A percentile compares a stretch with the other conserved stretches of the same genome.
phyloP scores from a whole-genome alignment of 352 stramenopile species.

The Pythium folliculosum region DNA sequence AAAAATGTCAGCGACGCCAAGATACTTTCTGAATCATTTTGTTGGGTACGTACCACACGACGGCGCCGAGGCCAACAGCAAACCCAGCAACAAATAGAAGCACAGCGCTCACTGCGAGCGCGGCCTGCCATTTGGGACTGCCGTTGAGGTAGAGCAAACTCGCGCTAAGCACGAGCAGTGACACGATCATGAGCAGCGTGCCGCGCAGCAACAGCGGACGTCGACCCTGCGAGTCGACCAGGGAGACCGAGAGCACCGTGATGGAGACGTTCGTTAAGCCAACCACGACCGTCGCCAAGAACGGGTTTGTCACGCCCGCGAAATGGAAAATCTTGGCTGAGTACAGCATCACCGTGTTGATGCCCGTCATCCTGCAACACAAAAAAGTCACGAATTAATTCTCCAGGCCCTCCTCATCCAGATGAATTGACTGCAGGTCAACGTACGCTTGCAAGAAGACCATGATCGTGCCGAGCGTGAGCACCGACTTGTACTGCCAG shows the following conservation, averaged over 20 bases:
- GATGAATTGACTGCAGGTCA: not conserved
- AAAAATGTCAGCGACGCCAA: constrained; percentile 1
- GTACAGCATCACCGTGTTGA: constrained; percentile 93
- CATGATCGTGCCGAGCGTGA: constrained; percentile 60
- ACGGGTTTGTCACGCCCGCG: constrained; percentile 83
- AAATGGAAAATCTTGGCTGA: constrained; percentile 91
- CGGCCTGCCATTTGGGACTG: constrained; percentile 50
- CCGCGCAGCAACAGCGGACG: constrained; percentile 73
- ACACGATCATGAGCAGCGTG: constrained; percentile 71
- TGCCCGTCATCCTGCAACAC: constrained; percentile 74
- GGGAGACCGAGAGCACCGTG: constrained; percentile 73
- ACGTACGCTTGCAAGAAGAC: constrained; percentile 81
- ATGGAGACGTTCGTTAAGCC: constrained; percentile 72
- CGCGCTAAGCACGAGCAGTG: constrained; percentile 65
- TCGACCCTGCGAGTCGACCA: constrained; percentile 78
- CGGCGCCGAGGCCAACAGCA: constrained; percentile 75
- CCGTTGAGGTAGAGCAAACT: constrained; percentile 63
- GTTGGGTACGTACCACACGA: constrained; percentile 59
- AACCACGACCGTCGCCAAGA: constrained; percentile 79
- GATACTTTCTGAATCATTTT: not conserved
- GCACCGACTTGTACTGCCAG: constrained; percentile 55
- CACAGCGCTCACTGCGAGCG: constrained; percentile 75
- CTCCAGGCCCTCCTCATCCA: too few relatives aligned
- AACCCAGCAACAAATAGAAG: constrained; percentile 86
- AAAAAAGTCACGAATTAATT: not conserved